Evolutionary conservation across 495 filamentous ascomycete genomes (phyloP).

Genomic region (Pyrenopolyporus hunteri): DNA sequence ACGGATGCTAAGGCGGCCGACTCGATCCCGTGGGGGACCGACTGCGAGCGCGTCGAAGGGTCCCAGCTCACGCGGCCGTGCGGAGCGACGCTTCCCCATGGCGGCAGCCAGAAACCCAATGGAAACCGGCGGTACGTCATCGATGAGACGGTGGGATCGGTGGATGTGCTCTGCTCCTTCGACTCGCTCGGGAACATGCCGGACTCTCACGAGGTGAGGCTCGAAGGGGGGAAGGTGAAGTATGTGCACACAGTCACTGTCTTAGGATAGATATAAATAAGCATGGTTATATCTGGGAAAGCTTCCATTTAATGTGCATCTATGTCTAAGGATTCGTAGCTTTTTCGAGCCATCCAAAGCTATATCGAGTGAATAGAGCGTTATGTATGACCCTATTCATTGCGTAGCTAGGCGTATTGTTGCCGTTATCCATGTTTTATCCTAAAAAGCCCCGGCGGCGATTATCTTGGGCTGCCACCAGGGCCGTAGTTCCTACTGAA

Average conservation of each 20-base stretch:
- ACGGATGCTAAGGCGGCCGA: slow-evolving; percentile 52
- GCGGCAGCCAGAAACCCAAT: slow-evolving; percentile 48
- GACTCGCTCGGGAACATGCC: slow-evolving; percentile 51
- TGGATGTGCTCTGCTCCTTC: slow-evolving; percentile 56
- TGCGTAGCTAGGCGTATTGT: no score
- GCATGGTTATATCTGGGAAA: no score
- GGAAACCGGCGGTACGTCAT: slow-evolving; percentile 57
- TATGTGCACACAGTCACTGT: slow-evolving; percentile 54
- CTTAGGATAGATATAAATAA: not conserved
- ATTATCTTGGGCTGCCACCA: no score
- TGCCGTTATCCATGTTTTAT: no score
- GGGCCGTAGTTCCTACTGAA: no score
- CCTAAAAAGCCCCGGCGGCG: no score
- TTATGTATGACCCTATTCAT: no score
- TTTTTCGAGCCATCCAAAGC: no score
- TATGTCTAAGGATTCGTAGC: no score
- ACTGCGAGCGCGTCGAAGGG: slow-evolving; percentile 57
- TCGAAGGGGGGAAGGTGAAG: slow-evolving; percentile 53
- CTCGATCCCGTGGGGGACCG: slow-evolving; percentile 53
- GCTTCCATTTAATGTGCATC: not conserved
- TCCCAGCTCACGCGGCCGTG: slow-evolving; percentile 48
- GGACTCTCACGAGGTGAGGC: slow-evolving; percentile 55
- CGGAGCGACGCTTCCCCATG: slow-evolving; percentile 46
- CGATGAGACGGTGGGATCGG: slow-evolving; percentile 53
- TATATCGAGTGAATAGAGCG: no score